phyloP scores from a whole-genome alignment of 2,329 filamentous ascomycete species.

The Clonostachys sp. region DNA sequence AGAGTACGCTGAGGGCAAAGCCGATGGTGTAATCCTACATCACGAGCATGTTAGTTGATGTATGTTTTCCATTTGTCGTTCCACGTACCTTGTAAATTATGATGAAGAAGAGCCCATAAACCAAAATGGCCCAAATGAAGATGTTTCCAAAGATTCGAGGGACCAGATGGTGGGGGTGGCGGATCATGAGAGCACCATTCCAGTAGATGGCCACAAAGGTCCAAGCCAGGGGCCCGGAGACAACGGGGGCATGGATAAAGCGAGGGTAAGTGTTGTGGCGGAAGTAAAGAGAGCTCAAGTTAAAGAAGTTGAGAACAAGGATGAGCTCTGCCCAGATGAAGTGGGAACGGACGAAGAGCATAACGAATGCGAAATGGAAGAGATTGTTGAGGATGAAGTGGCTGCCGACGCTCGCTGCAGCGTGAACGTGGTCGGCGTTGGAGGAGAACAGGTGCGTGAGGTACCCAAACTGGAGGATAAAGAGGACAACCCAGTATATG shows the following conservation, averaged over 20 bases:
- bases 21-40: conserved; percentile 67
- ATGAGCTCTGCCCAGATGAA: conserved; percentile 75
- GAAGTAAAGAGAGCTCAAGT: conserved; percentile 76
- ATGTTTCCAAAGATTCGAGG: conserved; percentile 82
- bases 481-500: conserved; percentile 78
- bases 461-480: conserved; percentile 72
- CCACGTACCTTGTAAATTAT: conserved; percentile 60
- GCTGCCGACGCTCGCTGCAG: conserved; percentile 71
- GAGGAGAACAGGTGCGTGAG: conserved; percentile 70
- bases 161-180: conserved; percentile 58
- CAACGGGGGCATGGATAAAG: conserved; percentile 71
- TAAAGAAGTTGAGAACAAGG: conserved; percentile 76
- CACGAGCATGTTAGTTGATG: conserved; percentile 5
- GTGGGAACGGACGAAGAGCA: conserved; percentile 74
- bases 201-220: conserved; percentile 84
- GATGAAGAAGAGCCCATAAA: conserved; percentile 74
- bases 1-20: conserved; percentile 69
- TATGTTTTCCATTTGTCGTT: conserved; percentile 1
- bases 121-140: conserved; percentile 80
- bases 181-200: conserved; percentile 81
- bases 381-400: conserved; percentile 88
- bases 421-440: conserved; percentile 56
- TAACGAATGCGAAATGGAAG: conserved; percentile 74
- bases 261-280: conserved; percentile 67
- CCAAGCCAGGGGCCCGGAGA: conserved; percentile 77